Evolutionary conservation across 345 rosid species (phyloP).

Genomic region (Pelargonium nanum): DNA sequence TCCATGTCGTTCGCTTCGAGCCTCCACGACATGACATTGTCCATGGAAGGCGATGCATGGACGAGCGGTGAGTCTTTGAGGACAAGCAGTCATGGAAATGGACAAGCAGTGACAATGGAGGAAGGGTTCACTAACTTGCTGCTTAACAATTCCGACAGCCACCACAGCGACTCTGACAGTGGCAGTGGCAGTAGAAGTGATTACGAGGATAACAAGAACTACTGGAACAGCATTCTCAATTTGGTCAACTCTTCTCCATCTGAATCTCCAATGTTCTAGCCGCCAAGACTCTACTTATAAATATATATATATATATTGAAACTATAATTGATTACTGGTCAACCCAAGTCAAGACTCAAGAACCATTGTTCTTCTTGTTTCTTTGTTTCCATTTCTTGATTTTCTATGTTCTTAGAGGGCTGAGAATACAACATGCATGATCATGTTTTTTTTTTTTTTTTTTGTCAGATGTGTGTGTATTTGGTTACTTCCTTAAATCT

Average conservation of each 20-base stretch:
- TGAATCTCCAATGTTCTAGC: slow-evolving; percentile 54
- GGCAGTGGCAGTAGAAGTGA: slow-evolving; percentile 28
- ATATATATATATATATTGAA: too few species aligned
- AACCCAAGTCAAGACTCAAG: too few species aligned
- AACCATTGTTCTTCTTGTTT: background rate
- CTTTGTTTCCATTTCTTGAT: background rate
- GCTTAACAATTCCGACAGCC: slow-evolving; percentile 40
- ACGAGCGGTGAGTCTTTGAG: slow-evolving; percentile 29
- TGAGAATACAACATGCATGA: background rate
- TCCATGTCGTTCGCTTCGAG: slow-evolving; percentile 32
- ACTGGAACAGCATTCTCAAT: slow-evolving; percentile 90
- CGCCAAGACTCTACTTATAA: background rate
- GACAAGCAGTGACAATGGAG: slow-evolving; percentile 25
- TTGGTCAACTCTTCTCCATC: slow-evolving; percentile 85
- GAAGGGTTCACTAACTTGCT: slow-evolving; percentile 78
- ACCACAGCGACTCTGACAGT: slow-evolving; percentile 23
- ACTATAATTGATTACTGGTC: too few species aligned
- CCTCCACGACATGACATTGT: slow-evolving; percentile 37
- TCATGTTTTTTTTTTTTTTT: too few species aligned
- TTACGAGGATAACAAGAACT: slow-evolving; percentile 81
- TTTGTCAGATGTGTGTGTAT: background rate
- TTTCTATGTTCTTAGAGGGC: background rate
- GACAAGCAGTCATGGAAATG: slow-evolving; percentile 9
- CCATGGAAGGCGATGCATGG: slow-evolving; percentile 35
- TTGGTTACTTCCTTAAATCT: background rate